phyloP scores from a whole-genome alignment of 1,284 basidiomycete genomes.

The Irpex lacteus region DNA sequence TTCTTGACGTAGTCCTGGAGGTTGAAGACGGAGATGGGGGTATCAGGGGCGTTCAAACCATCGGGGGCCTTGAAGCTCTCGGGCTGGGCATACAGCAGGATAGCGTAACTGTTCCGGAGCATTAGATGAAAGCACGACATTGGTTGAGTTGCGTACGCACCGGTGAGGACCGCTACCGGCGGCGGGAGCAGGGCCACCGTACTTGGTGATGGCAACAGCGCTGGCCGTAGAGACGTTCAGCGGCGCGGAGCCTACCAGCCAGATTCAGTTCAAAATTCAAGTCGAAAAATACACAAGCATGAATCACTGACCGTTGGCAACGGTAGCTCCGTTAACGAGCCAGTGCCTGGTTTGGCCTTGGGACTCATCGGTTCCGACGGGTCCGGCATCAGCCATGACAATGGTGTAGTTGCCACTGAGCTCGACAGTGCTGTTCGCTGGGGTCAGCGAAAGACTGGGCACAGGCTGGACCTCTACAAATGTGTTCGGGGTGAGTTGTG shows the following conservation, averaged over 20 bases:
- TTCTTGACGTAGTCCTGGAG: conserved; percentile 50
- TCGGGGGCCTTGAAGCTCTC: conserved; percentile 58
- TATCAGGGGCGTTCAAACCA: conserved; percentile 48
- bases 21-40: conserved; percentile 50
- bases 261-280: too few species aligned
- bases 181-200: conserved; percentile 72
- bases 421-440: conserved; percentile 42
- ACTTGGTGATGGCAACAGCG: conserved; percentile 59
- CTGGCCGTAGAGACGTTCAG: conserved; percentile 42
- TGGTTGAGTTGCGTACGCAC: conserved; percentile 30
- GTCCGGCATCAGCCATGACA: conserved; percentile 68
- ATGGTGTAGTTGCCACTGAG: conserved; percentile 57
- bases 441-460: conserved; percentile 47
- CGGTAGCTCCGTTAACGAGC: conserved; percentile 67
- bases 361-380: conserved; percentile 53
- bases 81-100: conserved; percentile 65
- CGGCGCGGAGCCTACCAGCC: conserved; percentile 29
- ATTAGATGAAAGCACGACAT: background rate
- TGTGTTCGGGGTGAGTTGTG: background rate
- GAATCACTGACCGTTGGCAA: conserved; percentile 35
- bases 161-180: conserved; percentile 70
- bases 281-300: background rate
- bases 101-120: conserved; percentile 50
- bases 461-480: conserved; percentile 49
- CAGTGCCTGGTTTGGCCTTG: conserved; percentile 72